Conservation (phyloP, 2,329 filamentous ascomycete species). For the Sclerotinia spermophila region DNA sequence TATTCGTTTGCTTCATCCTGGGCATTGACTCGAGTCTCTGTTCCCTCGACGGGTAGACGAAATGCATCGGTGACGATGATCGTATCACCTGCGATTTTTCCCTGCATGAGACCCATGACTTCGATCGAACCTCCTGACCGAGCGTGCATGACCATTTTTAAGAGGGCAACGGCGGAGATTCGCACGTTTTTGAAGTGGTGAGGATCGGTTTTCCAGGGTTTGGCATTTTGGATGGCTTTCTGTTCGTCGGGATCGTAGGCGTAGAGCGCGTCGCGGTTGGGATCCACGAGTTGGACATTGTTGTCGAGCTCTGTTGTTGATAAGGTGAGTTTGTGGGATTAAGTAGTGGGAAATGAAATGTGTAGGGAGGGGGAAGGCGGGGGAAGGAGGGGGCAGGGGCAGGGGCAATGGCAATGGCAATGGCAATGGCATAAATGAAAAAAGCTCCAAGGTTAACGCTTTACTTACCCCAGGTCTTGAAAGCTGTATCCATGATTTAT, state of each 20-base stretch:
- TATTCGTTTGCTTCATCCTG: constrained; percentile 97
- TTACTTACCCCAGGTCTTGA: constrained; percentile 57
- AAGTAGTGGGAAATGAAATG: neutral
- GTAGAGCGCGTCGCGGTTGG: constrained; percentile 87
- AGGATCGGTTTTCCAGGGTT: constrained; percentile 75
- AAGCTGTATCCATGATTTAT: constrained; percentile 50
- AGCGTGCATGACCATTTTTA: constrained; percentile 99
- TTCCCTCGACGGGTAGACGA: constrained; percentile 90
- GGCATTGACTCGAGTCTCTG: constrained; percentile 96
- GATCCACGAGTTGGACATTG: constrained; percentile 76
- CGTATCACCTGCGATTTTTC: constrained; percentile 78
- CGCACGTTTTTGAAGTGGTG: constrained; percentile 91
- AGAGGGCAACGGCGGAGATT: constrained; percentile 86
- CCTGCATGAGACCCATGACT: constrained; percentile 98
- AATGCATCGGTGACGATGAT: constrained; percentile 95
- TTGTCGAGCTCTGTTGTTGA: constrained; percentile 75
- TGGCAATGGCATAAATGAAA: constrained; percentile 1
- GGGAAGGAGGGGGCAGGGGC: neutral
- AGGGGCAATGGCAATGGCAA: constrained; percentile 14
- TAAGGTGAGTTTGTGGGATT: constrained; percentile 28
- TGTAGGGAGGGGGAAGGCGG: neutral
- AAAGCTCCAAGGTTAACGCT: constrained; percentile 20
- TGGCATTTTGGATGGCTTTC: constrained; percentile 58
- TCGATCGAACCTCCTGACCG: constrained; percentile 90
- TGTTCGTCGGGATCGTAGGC: constrained; percentile 69